Base-by-base conservation (phyloP, 257 asterid genomes). In the Phtheirospermum japonicum region DNA sequence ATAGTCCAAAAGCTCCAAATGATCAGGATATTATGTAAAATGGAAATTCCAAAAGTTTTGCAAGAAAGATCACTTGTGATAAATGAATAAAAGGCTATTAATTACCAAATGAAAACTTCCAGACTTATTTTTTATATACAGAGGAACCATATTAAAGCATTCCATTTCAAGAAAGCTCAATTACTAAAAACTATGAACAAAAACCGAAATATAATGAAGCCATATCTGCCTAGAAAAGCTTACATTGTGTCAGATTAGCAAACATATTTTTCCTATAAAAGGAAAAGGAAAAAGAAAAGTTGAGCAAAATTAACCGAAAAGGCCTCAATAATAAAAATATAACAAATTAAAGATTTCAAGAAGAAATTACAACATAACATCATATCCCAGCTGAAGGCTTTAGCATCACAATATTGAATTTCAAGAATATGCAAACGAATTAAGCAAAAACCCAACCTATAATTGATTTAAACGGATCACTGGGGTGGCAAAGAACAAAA, bases 391-490 rank as follows among this genome's bases (percentile, higher is more conserved):
- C 40, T 33, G 65, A 73, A 49, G 65, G 57, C 56, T 42, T 39
- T 54, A 28, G 5, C 28, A 50, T 40, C 63, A 57, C 3, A 13
- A 20, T 49, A 51, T 63, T 6, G 26, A 39, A 81, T 68, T 71
- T 52, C 63, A 60, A 49, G 52, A 67, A 64, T 53, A 56, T 18
- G 17, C 52, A n/a, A n/a, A 63, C 12, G 2, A 39, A 9, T 42
- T 42, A 12, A 45, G 9, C 8, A 48, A 19, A 48, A 54, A 61
- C 66, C 87, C 51, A 50, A 87, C 96, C 96, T 62, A 71, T 66
- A 49, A 83, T 65, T 62, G 87, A 75, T 59, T 71, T 74, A 68
- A 81, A 76, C 59, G 92, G 80, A 33, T 85, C 87, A 50, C 66
- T 51, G 55, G 81, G 56, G 63, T 61, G 73, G 49, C 76, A 72